Evolutionary conservation across 1,284 basidiomycete genomes (phyloP).

Genomic region (Ceratobasidium sp.): DNA sequence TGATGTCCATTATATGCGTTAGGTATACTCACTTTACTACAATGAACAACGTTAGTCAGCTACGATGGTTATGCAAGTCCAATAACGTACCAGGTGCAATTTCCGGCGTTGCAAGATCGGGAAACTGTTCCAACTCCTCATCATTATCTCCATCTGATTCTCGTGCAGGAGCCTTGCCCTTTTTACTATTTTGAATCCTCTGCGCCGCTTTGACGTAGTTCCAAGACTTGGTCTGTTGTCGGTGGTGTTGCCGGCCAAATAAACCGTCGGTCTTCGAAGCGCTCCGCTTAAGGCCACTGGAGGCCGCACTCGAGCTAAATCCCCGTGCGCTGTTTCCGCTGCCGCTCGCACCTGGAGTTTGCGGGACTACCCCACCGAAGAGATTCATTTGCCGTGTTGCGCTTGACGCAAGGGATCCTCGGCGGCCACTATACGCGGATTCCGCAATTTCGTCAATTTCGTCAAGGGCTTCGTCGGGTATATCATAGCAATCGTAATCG

Average conservation of each 20-base stretch:
- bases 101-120: slow-evolving; percentile 34
- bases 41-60: neutral
- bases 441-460: slow-evolving; percentile 45
- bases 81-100: slow-evolving; percentile 5
- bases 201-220: slow-evolving; percentile 41
- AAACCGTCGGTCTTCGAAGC: slow-evolving; percentile 37
- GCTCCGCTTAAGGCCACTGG: slow-evolving; percentile 13
- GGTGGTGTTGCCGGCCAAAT: slow-evolving; percentile 42
- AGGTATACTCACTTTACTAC: slow-evolving; percentile 30
- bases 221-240: slow-evolving; percentile 44
- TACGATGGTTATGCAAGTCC: no score
- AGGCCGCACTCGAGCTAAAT: slow-evolving; percentile 30
- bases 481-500: slow-evolving; percentile 42
- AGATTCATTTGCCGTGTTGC: slow-evolving; percentile 44
- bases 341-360: slow-evolving; percentile 41
- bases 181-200: slow-evolving; percentile 30
- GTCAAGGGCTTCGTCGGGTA: slow-evolving; percentile 43
- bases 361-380: slow-evolving; percentile 39
- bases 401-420: slow-evolving; percentile 18
- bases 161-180: slow-evolving; percentile 39
- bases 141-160: slow-evolving; percentile 28
- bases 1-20: neutral
- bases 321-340: slow-evolving; percentile 18
- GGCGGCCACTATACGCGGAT: slow-evolving; percentile 26
- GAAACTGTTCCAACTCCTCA: slow-evolving; percentile 44